Conservation (phyloP, 257 asterid genomes). For the Forsythia suspensa region DNA sequence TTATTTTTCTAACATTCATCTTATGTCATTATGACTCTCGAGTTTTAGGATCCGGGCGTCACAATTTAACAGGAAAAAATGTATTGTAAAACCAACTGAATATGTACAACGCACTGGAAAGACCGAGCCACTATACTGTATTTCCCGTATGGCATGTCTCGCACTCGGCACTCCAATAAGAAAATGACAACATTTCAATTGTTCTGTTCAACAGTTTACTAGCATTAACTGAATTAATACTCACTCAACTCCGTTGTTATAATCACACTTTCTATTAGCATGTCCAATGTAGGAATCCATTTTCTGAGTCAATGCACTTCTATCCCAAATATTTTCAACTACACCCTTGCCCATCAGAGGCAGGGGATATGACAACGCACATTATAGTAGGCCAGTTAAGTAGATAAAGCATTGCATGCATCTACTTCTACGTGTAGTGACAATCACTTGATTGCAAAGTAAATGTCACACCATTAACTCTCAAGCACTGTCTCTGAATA, state of each 20-base stretch:
- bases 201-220: not conserved
- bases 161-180: not conserved
- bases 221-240: not conserved
- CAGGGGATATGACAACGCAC: not conserved
- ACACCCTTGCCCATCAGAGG: not conserved
- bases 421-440: not conserved
- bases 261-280: not conserved
- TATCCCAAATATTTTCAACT: not conserved
- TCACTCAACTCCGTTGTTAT: not conserved
- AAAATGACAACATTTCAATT: not conserved
- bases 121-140: not conserved
- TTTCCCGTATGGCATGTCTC: not conserved
- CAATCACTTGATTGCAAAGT: not conserved
- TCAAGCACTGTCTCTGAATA: not conserved
- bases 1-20: no score
- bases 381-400: not conserved
- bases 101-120: not conserved
- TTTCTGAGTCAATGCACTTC: not conserved
- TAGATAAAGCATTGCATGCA: not conserved
- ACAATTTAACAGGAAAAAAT: not conserved
- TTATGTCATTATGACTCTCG: no score
- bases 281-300: not conserved
- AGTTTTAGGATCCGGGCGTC: no score
- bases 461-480: not conserved
- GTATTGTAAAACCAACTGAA: not conserved